Evolutionary conservation across 1,139 yeast species (phyloP).

Genomic region (Tardiomyces depauwii): DNA sequence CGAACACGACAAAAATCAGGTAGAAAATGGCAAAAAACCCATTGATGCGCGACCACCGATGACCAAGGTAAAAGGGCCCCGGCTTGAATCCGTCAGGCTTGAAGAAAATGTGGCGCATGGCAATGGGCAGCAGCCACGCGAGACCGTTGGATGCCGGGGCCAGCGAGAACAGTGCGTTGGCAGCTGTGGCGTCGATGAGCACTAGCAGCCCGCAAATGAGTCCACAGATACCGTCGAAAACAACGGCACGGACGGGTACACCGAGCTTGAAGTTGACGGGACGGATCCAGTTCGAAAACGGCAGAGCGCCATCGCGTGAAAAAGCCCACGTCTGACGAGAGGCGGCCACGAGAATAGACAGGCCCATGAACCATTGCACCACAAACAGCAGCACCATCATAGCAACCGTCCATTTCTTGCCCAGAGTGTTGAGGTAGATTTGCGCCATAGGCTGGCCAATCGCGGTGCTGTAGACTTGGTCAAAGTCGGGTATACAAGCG

Average conservation of each 20-base stretch:
- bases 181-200: conserved; percentile 45
- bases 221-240: conserved; percentile 37
- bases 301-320: conserved; percentile 83
- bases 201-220: conserved; percentile 44
- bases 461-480: conserved; percentile 45
- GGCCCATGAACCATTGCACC: conserved; percentile 46
- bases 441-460: conserved; percentile 46
- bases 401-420: conserved; percentile 50
- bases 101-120: conserved; percentile 31
- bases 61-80: conserved; percentile 52
- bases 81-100: conserved; percentile 38
- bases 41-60: conserved; percentile 15
- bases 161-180: conserved; percentile 46
- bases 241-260: conserved; percentile 49
- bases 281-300: conserved; percentile 33
- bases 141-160: conserved; percentile 46
- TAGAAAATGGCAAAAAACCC: conserved; percentile 6
- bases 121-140: conserved; percentile 47
- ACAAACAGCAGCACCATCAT: conserved; percentile 20
- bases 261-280: conserved; percentile 36
- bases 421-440: conserved; percentile 51
- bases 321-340: conserved; percentile 80
- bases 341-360: conserved; percentile 62
- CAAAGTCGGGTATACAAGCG: conserved; percentile 7
- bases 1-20: conserved; percentile 9